A percentile compares a stretch with the other conserved stretches of the same genome.
Evolutionary conservation across 108 stramenopile species (phyloP).

Genomic region (Asterionellopsis glacialis): DNA sequence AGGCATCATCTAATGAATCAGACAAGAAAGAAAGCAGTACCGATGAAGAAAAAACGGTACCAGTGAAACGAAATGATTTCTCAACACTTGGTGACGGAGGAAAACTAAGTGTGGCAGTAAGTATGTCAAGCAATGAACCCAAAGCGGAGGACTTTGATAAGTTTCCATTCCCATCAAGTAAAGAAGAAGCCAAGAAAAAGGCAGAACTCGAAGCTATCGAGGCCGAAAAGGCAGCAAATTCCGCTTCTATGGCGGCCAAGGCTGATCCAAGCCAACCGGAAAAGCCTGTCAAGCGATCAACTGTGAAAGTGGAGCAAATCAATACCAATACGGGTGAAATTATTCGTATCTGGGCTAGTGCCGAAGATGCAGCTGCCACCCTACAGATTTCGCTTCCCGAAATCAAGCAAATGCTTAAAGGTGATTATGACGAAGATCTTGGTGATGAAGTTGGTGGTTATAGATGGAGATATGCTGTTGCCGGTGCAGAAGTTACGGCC

Average conservation of each 20-base stretch:
- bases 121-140: constrained; percentile 43
- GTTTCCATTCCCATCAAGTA: constrained; percentile 59
- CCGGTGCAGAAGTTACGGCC: constrained; percentile 73
- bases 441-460: constrained; percentile 85
- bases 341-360: constrained; percentile 76
- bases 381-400: constrained; percentile 70
- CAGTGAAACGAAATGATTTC: constrained; percentile 75
- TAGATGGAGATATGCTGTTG: constrained; percentile 74
- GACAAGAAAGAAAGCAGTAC: constrained; percentile 5
- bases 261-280: constrained; percentile 10
- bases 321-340: constrained; percentile 52
- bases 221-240: constrained; percentile 23
- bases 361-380: constrained; percentile 73
- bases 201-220: constrained; percentile 19
- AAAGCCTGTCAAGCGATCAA: constrained; percentile 58
- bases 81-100: constrained; percentile 54
- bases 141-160: constrained; percentile 64
- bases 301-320: constrained; percentile 81
- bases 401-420: constrained; percentile 55
- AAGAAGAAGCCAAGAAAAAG: constrained; percentile 33
- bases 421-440: constrained; percentile 73
- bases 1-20: not conserved
- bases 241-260: constrained; percentile 6
- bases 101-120: constrained; percentile 58
- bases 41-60: constrained; percentile 31